These are phyloP conservation scores for Tetrahymena malaccensis DNA, from an alignment of 73 alveolate genomes.

Conservation along the genomic window DNA sequence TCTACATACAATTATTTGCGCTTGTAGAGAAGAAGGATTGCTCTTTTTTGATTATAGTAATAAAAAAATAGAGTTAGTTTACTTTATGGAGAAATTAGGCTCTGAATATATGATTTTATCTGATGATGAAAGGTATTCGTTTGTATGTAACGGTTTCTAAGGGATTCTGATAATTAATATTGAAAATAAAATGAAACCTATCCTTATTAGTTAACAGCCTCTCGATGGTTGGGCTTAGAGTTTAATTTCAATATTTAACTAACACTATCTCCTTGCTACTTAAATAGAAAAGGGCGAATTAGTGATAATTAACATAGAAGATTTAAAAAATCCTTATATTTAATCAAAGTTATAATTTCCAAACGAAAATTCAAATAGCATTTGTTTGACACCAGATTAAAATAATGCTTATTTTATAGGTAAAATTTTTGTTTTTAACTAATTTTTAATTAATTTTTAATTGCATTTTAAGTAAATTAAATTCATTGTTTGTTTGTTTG, in stretches of 20 bases:
- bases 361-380: not conserved
- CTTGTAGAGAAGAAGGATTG: not conserved
- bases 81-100: not conserved
- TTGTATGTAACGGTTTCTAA: not conserved
- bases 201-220: not conserved
- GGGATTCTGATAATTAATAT: not conserved
- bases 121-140: not conserved
- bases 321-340: not conserved
- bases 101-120: not conserved
- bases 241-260: not conserved
- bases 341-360: not conserved
- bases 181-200: not conserved
- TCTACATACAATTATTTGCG: not conserved
- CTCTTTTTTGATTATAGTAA: not conserved
- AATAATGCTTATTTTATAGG: not conserved
- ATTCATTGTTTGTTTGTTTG: too few species aligned
- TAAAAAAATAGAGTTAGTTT: not conserved
- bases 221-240: not conserved
- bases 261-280: not conserved
- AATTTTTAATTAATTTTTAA: too few species aligned
- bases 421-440: too few species aligned
- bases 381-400: not conserved
- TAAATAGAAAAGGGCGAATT: not conserved
- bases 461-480: too few species aligned
- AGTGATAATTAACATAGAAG: not conserved